Percentiles rank a stretch among this genome's conserved stretches.
These are phyloP conservation scores for Xylaria sp. DNA, from an alignment of 2,329 filamentous ascomycete species.

Conservation along the genomic window DNA sequence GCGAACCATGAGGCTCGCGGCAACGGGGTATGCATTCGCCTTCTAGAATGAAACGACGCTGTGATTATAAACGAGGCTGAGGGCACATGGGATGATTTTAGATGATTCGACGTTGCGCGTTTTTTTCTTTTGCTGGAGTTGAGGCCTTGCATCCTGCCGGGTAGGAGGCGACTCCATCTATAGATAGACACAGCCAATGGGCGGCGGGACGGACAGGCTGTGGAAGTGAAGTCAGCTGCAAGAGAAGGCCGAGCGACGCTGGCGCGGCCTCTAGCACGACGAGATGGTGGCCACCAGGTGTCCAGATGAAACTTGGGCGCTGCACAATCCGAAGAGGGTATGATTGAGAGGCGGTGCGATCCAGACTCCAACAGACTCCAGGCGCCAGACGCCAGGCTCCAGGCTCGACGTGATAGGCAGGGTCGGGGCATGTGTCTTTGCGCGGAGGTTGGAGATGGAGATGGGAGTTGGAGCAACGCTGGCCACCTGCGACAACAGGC, in stretches of 20 bases:
- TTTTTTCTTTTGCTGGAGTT: slow-evolving; percentile 9
- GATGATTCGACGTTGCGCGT: slow-evolving; percentile 28
- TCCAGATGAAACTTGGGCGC: slow-evolving; percentile 38
- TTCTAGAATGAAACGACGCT: slow-evolving; percentile 23
- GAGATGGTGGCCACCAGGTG: slow-evolving; percentile 30
- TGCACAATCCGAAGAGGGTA: slow-evolving; percentile 34
- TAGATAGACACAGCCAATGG: slow-evolving; percentile 29
- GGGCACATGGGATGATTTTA: slow-evolving; percentile 28
- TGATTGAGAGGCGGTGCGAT: slow-evolving; percentile 31
- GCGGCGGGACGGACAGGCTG: slow-evolving; percentile 21
- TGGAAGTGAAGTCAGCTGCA: slow-evolving; percentile 33
- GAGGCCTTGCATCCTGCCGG: slow-evolving; percentile 13
- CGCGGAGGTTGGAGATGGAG: slow-evolving; percentile 14
- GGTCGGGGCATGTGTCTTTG: slow-evolving; percentile 10
- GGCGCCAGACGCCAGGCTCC: neutral
- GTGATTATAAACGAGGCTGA: slow-evolving; percentile 34
- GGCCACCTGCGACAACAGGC: too few relatives aligned
- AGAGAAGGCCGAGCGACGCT: slow-evolving; percentile 29
- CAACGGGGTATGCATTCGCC: slow-evolving; percentile 1
- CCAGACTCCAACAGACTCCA: too few relatives aligned
- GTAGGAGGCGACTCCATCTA: slow-evolving; percentile 29
- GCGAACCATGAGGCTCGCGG: slow-evolving; percentile 19
- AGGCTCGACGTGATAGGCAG: slow-evolving; percentile 18
- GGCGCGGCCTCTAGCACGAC: slow-evolving; percentile 32
- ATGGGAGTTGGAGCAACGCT: too few relatives aligned